Base-by-base conservation (phyloP, 331 rosid genomes). In the Rhamnella rubrinervis region DNA sequence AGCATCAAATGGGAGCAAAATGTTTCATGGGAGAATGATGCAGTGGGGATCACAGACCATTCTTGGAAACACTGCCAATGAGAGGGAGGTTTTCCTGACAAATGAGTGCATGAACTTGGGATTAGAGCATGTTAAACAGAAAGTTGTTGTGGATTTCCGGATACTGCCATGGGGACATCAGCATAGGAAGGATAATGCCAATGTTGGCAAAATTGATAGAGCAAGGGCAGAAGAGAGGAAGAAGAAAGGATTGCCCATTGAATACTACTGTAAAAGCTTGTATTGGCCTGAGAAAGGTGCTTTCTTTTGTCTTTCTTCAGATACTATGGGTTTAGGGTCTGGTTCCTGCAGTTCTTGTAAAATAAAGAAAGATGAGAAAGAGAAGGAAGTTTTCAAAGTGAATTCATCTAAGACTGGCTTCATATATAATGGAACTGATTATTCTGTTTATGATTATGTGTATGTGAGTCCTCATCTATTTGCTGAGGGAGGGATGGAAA, bases 251-350 rank as follows among this genome's bases (percentile, higher is more conserved):
- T 69, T 91, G 61, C 85, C 95, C 0, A 53, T 76, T 55, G 98
- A 93, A 68, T 93, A 82, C 61, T 88, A 79, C 77, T 88, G 97
- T 71, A 90, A 88, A 85, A 88, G 91, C 83, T 68, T 90, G 74
- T 93, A 93, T 71, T 90, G 87, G 78, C 96, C 98, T 23, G 91
- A 87, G 73, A 84, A 77, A 80, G 97, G 98, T 63, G 97, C 95
- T 74, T 93, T 90, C 85, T 71, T 78, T 70, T 60, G 84, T 55
- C 84, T 93, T 76, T 87, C 90, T 35, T 59, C 17, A 65, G 84
- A 83, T 71, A 71, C 77, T 41, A 71, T 91, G 78, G 97, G 97
- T 63, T 77, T 79, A 39, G 97, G 96, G 37, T 87, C 92, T 17
- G 98, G 95, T 59, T 52, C 66, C 53, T 93, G 98, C 81, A 64